Conservation (phyloP, 352 stramenopile species). For the Globisporangium iwayamae region DNA sequence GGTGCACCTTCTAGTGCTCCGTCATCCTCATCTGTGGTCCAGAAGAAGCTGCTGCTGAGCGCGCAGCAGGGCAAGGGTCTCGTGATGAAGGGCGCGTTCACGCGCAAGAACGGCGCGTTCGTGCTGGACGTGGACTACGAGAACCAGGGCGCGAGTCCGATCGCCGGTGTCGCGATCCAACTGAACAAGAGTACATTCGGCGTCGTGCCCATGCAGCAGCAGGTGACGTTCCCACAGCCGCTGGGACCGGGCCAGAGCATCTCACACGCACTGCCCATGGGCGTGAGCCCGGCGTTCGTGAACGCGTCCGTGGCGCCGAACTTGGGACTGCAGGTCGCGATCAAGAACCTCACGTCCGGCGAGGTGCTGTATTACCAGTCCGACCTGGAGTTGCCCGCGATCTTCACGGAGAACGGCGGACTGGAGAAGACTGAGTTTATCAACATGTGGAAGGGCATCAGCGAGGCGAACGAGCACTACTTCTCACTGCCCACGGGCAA, state of each 20-base stretch:
- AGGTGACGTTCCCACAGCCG: constrained; percentile 77
- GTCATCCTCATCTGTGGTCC: constrained; percentile 25
- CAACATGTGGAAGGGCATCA: constrained; percentile 94
- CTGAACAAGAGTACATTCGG: constrained; percentile 98
- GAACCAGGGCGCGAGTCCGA: constrained; percentile 88
- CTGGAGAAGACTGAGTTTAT: constrained; percentile 94
- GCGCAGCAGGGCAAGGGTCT: constrained; percentile 87
- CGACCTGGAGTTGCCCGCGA: constrained; percentile 86
- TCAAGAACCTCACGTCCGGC: constrained; percentile 95
- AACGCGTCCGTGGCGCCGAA: constrained; percentile 72
- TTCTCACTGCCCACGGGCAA: constrained; percentile 76
- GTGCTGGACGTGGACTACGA: constrained; percentile 78
- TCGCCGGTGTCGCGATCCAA: constrained; percentile 92
- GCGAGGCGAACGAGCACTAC: constrained; percentile 94
- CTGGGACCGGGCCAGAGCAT: constrained; percentile 70
- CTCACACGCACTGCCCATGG: constrained; percentile 71
- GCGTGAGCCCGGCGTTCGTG: constrained; percentile 75
- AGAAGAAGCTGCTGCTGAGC: constrained; percentile 75
- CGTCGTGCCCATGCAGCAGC: constrained; percentile 90
- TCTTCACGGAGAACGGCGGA: constrained; percentile 86
- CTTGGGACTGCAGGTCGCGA: constrained; percentile 91
- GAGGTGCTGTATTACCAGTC: constrained; percentile 96
- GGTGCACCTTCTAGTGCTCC: constrained; percentile 21
- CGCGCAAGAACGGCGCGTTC: constrained; percentile 56
- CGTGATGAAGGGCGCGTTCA: constrained; percentile 83